These are phyloP conservation scores for Syncephalastrum monosporum DNA, from an alignment of 371 early-diverging fungal species.

Conservation along the genomic window DNA sequence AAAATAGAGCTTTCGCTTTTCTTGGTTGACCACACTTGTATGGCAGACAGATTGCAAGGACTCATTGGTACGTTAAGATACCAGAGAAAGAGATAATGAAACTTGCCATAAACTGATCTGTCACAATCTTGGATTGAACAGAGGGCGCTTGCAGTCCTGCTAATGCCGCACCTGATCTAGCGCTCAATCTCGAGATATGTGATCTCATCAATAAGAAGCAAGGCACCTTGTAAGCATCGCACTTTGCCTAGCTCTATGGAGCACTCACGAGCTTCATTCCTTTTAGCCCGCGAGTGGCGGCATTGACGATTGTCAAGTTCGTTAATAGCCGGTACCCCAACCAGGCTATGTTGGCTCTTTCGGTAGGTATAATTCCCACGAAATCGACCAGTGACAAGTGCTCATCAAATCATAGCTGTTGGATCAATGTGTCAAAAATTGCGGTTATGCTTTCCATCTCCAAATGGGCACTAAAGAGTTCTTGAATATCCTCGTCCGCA, in stretches of 20 bases:
- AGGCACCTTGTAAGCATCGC: conserved; percentile 69
- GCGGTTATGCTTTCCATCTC: conserved; percentile 94
- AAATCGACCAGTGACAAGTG: neutral
- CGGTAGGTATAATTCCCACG: conserved; percentile 40
- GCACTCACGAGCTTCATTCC: neutral
- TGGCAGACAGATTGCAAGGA: conserved; percentile 18
- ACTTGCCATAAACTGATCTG: neutral
- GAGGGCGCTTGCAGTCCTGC: conserved; percentile 80
- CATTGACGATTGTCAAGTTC: conserved; percentile 72
- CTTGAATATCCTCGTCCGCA: conserved; percentile 86
- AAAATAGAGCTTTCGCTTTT: too few relatives aligned
- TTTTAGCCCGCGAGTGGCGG: conserved; percentile 82
- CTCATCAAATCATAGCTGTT: conserved; percentile 61
- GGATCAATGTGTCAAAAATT: conserved; percentile 94
- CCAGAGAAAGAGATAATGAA: neutral
- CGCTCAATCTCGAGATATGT: conserved; percentile 90
- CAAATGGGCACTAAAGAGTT: conserved; percentile 94
- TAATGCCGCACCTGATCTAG: conserved; percentile 74
- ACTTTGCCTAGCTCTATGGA: neutral
- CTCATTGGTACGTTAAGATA: conserved; percentile 14
- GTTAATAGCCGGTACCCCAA: conserved; percentile 71
- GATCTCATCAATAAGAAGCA: conserved; percentile 90
- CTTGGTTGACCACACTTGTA: neutral
- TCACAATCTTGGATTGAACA: conserved; percentile 15
- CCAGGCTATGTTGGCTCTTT: conserved; percentile 74